Conservation (phyloP, 2,329 filamentous ascomycete species). For the Periconia digitata region DNA sequence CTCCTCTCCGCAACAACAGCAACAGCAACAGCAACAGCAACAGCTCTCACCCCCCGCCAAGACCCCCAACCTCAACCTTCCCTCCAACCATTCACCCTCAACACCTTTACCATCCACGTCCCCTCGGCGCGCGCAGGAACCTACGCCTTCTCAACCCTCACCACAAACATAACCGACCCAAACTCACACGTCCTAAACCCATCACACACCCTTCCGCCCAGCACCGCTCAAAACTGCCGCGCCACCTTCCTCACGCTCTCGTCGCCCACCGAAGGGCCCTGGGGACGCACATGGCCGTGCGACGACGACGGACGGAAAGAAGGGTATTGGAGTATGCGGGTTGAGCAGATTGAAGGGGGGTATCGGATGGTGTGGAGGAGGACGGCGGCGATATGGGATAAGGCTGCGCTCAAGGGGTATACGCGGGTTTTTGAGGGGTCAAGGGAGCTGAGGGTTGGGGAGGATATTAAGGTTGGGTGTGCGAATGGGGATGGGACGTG, state of each 20-base stretch:
- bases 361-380: background rate
- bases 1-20: slow-evolving; percentile 7
- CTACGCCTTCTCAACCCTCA: slow-evolving; percentile 23
- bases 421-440: background rate
- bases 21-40: slow-evolving; percentile 4
- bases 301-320: slow-evolving; percentile 16
- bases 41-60: slow-evolving; percentile 14
- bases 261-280: slow-evolving; percentile 12
- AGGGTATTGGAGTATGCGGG: slow-evolving; percentile 28
- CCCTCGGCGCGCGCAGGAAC: slow-evolving; percentile 22
- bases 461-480: background rate
- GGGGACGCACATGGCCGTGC: slow-evolving; percentile 28
- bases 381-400: background rate
- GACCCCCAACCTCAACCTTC: too few species aligned
- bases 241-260: slow-evolving; percentile 22
- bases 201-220: slow-evolving; percentile 14
- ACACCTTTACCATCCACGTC: slow-evolving; percentile 5
- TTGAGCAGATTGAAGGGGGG: slow-evolving; percentile 7
- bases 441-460: background rate
- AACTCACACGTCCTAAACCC: slow-evolving; percentile 20
- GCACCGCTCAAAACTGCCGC: slow-evolving; percentile 23
- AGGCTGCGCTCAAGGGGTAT: background rate
- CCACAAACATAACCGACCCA: slow-evolving; percentile 28
- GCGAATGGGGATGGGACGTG: background rate
- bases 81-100: slow-evolving; percentile 26